These are phyloP conservation scores for Aureobasidium sp. DNA, from an alignment of 2,329 filamentous ascomycete genomes.

Conservation along the genomic window DNA sequence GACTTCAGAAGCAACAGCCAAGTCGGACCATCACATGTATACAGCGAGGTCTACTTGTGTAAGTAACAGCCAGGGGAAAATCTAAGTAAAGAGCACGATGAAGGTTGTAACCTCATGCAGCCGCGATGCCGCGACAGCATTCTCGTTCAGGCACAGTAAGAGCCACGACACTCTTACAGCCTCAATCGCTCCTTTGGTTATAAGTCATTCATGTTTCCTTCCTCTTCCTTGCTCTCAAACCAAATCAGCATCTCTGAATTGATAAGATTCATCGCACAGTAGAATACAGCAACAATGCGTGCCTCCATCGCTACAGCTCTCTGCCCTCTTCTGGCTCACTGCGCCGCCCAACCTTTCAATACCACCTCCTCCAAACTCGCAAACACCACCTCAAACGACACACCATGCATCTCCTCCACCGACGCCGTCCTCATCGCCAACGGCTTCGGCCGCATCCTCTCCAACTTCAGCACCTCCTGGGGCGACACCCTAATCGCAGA, in stretches of 20 bases:
- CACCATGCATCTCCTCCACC: background rate
- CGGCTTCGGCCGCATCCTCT: constrained; percentile 26
- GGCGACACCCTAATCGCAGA: constrained; percentile 22
- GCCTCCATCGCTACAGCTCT: background rate
- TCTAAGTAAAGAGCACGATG: background rate
- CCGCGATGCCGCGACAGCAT: background rate
- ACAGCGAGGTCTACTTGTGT: background rate
- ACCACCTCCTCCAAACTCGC: background rate
- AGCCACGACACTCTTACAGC: background rate
- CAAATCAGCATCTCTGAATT: background rate
- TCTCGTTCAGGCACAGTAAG: background rate
- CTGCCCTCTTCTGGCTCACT: background rate
- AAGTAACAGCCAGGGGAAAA: too few species aligned
- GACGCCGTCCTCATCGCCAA: constrained; percentile 25
- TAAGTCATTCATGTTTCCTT: background rate
- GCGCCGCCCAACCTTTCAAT: background rate
- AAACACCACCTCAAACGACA: background rate
- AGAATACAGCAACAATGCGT: background rate
- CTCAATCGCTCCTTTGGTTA: background rate
- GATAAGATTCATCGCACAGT: background rate
- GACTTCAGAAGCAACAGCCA: background rate
- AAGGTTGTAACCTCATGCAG: background rate
- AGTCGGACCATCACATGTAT: background rate
- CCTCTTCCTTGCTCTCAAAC: background rate
- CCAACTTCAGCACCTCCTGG: constrained; percentile 21